Evolutionary conservation across 2,329 filamentous ascomycete genomes (phyloP), one percentile per base, ranked within the genome.

Genomic region (Chaetomiaceae sp.): DNA sequence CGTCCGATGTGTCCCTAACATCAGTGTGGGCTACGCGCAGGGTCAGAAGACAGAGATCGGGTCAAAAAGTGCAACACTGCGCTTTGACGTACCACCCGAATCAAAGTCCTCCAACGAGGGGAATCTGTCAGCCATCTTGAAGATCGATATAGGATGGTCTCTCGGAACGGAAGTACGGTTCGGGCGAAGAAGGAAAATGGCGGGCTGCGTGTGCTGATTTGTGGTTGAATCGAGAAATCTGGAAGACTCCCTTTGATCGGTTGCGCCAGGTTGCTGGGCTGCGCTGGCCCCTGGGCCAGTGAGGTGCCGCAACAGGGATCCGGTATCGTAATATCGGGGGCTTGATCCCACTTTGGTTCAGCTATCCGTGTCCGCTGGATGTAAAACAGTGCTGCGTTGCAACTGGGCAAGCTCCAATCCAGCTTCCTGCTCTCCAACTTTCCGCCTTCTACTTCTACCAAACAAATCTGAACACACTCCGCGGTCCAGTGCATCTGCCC

Each of bases 21-120:
- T 82, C 81, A 51, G 85, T 85, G 73, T 89, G 84, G 66, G 84
- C 88, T 87, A 72, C 58, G 54, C 30, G 62, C 48, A 30, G 27
- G 42, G 51, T 57, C 41, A 61, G 53, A 36, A 51, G 53, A 40
- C 32, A 32, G 33, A 48, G 37, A 37, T 46, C 33, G 44, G 20
- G 47, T 56, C 5, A 47, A 41, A 40, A 55, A 29, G 30, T 4
- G 11, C 23, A 18, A 18, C 33, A 8, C 4, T n/a, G 32, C 11
- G 27, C 40, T 36, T 14, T n/a, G 47, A 49, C 75, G 69, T 71
- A 83, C 80, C 79, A 64, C 79, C 80, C 27, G 79, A 79, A 69
- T 87, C 84, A 67, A 90, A 87, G 65, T 90, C 87, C 70, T 90
- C 87, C 63, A 90, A 73, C 41, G 87, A 89, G 63, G 87, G 87